Conservation (phyloP, 805 yeast species). For the Debaryomyces hansenii region DNA sequence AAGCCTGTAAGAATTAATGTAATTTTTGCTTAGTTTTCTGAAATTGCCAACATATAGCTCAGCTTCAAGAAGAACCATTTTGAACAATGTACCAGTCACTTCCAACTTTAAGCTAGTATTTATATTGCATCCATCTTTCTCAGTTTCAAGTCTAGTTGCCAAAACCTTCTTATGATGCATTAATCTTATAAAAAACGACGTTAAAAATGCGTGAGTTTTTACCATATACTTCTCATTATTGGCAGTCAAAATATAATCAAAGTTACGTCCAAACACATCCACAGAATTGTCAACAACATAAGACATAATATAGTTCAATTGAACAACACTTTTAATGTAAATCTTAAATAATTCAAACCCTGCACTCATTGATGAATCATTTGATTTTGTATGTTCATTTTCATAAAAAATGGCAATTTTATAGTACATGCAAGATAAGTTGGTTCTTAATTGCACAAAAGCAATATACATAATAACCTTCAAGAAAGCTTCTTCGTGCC, state of each 20-base stretch:
- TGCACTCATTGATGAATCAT: constrained; percentile 32
- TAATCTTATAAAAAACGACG: constrained; percentile 39
- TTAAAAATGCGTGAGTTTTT: constrained; percentile 38
- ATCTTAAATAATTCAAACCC: constrained; percentile 44
- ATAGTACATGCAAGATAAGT: constrained; percentile 40
- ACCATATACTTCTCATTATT: constrained; percentile 39
- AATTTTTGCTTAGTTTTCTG: constrained; percentile 33
- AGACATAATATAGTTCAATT: constrained; percentile 42
- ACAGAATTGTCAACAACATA: constrained; percentile 43
- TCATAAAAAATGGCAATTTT: constrained; percentile 44
- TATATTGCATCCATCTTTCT: constrained; percentile 4
- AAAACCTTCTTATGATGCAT: constrained; percentile 37
- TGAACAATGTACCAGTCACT: constrained; percentile 32
- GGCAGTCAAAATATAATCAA: constrained; percentile 38
- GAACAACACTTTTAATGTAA: constrained; percentile 40
- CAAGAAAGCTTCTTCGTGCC: constrained; percentile 27
- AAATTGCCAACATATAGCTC: constrained; percentile 46
- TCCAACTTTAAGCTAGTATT: constrained; percentile 22
- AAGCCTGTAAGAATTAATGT: constrained; percentile 40
- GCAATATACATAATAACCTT: constrained; percentile 35
- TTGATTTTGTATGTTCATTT: constrained; percentile 24
- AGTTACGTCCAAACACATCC: constrained; percentile 40
- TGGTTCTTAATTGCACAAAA: constrained; percentile 40
- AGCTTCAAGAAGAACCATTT: constrained; percentile 34
- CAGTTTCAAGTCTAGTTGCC: constrained; percentile 14